These are phyloP conservation scores for Saprolegnia parasitica DNA, from an alignment of 352 stramenopile species.

Conservation along the genomic window DNA sequence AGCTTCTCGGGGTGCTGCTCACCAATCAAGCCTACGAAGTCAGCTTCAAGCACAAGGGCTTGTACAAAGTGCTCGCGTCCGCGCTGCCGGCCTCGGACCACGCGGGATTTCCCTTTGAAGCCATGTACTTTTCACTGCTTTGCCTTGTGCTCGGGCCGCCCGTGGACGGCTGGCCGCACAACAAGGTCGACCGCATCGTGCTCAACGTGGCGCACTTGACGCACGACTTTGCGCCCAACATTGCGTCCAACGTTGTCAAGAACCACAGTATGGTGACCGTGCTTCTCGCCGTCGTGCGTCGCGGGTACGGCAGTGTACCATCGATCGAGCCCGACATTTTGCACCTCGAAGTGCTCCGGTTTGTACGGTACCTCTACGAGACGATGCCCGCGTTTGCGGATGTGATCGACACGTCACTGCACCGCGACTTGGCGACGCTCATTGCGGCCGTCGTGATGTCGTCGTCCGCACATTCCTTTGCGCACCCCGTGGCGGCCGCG, in stretches of 20 bases:
- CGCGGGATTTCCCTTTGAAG: conserved; percentile 48
- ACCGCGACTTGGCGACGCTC: background rate
- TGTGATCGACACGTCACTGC: background rate
- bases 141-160: conserved; percentile 57
- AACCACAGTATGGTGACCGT: conserved; percentile 52
- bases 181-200: conserved; percentile 57
- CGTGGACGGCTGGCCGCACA: conserved; percentile 52
- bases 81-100: conserved; percentile 43
- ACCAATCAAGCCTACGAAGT: conserved; percentile 45
- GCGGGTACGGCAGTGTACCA: conserved; percentile 49
- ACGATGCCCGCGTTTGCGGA: conserved; percentile 43
- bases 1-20: conserved; percentile 46
- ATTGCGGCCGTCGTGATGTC: background rate
- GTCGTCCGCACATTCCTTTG: conserved; percentile 45
- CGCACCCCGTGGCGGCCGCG: conserved; percentile 40
- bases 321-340: conserved; percentile 28
- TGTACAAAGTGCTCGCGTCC: conserved; percentile 58
- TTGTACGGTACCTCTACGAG: conserved; percentile 41
- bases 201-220: conserved; percentile 41
- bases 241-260: conserved; percentile 46
- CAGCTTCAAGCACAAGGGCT: conserved; percentile 60
- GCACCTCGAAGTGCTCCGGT: conserved; percentile 53
- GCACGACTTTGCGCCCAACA: conserved; percentile 69
- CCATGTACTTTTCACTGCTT: conserved; percentile 68
- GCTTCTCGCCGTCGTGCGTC: conserved; percentile 49